Base-by-base conservation (phyloP, 78 protist genomes). In the Cavenderia fasciculata region DNA sequence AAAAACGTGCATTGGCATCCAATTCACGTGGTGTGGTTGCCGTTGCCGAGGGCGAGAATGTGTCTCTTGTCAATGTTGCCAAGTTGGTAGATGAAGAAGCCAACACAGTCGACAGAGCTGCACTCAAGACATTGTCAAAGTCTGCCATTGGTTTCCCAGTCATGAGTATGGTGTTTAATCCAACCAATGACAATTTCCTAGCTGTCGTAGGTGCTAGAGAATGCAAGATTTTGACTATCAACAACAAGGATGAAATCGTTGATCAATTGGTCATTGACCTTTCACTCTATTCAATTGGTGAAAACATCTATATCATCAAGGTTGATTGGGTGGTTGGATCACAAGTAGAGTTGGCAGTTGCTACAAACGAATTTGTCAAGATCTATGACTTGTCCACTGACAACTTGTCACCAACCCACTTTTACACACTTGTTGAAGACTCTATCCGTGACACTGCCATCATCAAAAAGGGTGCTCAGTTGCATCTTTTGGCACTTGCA, bases 281-380 rank as follows among this genome's bases (percentile, higher is more conserved):
- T 10, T 75, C 90, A 23, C 73, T 79, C 2, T 75, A 76, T 25
- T 44, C 57, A 1, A 12, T 59, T 0, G 74, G 75, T 59, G 84
- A 62, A 43, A 51, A 87, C 1, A 65, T 40, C 62, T 51, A 36
- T 16, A 44, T 93, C 34, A 57, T 76, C 33, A 56, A 49, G 34
- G 85, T 79, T 16, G 84, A 89, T 33, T 93, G 95, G 95, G 49
- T 93, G 11, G 89, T 91, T 38, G 94, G 91, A 16, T 44, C 74
- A 18, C 88, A 93, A 51, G 57, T 43, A 38, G 85, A 62, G 18
- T 65, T 93, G 41, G 87, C 74, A 5, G 88, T 93, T 2, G 82
- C 62, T 7, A 90, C 95, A 21, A 91, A 78, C 18, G 79, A 74
- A 16, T 86, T 57, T 11, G 74, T 84, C 63, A 70, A 76, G 47